Conservation (phyloP, 2,329 filamentous ascomycete genomes). For the Arthrobotrys pseudoclavata region DNA sequence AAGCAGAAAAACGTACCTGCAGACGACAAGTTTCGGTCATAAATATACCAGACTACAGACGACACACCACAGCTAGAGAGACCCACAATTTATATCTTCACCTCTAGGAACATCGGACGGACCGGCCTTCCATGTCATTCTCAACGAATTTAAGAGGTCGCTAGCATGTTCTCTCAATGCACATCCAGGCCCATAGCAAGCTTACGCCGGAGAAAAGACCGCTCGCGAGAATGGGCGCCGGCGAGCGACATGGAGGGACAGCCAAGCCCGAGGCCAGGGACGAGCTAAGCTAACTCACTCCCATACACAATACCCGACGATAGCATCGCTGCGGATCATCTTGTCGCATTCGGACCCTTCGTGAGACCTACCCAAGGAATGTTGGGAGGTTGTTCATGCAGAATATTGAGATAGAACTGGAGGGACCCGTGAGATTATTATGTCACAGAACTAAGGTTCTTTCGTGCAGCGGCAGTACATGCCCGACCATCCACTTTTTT, state of each 20-base stretch:
- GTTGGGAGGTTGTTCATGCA: constrained; percentile 1
- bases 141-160: constrained; percentile 13
- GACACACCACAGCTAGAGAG: background rate
- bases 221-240: constrained; percentile 47
- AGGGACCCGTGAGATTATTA: background rate
- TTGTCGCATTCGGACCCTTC: constrained; percentile 18
- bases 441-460: constrained; percentile 33
- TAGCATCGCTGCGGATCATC: background rate
- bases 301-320: too few relatives aligned
- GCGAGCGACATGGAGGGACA: constrained; percentile 30
- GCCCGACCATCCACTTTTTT: constrained; percentile 54
- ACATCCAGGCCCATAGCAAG: background rate
- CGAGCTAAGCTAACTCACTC: background rate
- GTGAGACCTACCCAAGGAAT: background rate
- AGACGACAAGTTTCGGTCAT: background rate
- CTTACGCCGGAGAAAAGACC: background rate
- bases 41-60: background rate
- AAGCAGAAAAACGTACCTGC: constrained; percentile 8
- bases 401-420: background rate
- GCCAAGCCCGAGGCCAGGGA: constrained; percentile 32
- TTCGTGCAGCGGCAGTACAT: background rate
- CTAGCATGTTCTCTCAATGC: background rate
- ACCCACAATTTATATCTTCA: constrained; percentile 30
- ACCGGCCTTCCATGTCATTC: background rate
- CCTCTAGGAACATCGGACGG: background rate